Conservation (phyloP, 768 basidiomycete genomes). For the Ramaria sp. region DNA sequence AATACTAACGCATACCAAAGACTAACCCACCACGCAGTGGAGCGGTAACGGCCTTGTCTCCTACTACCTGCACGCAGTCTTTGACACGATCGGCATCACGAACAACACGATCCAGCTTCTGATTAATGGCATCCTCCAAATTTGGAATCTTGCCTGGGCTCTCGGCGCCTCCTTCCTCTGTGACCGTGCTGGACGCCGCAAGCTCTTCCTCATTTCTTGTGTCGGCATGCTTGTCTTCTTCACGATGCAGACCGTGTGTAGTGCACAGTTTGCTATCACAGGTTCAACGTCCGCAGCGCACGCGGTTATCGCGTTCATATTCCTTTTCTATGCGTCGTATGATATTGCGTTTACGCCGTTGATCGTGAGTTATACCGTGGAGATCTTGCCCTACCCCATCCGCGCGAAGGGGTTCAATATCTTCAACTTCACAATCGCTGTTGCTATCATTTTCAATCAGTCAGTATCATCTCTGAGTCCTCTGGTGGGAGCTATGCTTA, state of each 20-base stretch:
- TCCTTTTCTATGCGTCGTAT: conserved; percentile 1
- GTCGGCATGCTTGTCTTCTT: conserved; percentile 21
- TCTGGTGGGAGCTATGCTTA: background rate
- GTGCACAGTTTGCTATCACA: conserved; percentile 10
- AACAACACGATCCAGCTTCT: conserved; percentile 7
- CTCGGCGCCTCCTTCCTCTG: conserved; percentile 20
- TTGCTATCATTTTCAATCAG: conserved; percentile 31
- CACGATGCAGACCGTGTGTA: conserved; percentile 16
- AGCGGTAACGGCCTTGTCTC: conserved; percentile 40
- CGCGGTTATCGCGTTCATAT: conserved; percentile 22
- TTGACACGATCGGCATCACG: conserved; percentile 16
- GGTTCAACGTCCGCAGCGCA: conserved; percentile 17
- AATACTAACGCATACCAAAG: background rate
- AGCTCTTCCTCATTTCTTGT: conserved; percentile 17
- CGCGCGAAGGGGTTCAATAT: conserved; percentile 31
- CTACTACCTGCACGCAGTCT: conserved; percentile 14
- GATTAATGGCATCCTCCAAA: conserved; percentile 12
- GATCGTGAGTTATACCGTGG: conserved; percentile 29
- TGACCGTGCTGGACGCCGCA: conserved; percentile 20
- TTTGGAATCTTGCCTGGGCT: conserved; percentile 20
- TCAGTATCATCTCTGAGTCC: background rate
- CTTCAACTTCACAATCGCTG: conserved; percentile 28
- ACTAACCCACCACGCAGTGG: conserved; percentile 17
- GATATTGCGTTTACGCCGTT: conserved; percentile 27
- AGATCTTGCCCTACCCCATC: conserved; percentile 32